phyloP scores from a whole-genome alignment of 345 rosid species.

The Kernera saxatilis region DNA sequence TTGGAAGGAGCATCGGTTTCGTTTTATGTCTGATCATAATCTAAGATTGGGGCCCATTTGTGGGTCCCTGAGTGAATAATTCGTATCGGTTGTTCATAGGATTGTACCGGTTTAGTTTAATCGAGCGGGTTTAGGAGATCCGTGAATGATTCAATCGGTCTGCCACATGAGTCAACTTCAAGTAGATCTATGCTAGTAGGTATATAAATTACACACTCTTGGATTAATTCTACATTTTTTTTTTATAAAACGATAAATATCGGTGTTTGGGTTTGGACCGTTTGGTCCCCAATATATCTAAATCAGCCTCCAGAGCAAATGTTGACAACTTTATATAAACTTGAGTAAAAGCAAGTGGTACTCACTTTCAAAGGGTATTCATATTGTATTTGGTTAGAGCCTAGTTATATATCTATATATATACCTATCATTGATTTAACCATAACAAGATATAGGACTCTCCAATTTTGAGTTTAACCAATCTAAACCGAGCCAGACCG shows the following conservation, averaged over 20 bases:
- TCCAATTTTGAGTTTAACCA: neutral
- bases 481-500: neutral
- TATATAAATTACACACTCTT: neutral
- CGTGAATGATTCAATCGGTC: slow-evolving; percentile 27
- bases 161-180: slow-evolving; percentile 26
- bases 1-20: slow-evolving; percentile 18
- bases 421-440: too few relatives aligned
- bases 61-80: slow-evolving; percentile 12
- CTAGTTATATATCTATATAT: neutral
- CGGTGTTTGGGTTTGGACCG: neutral
- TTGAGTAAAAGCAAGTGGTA: neutral
- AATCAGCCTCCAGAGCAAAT: slow-evolving; percentile 9
- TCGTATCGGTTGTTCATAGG: slow-evolving; percentile 20
- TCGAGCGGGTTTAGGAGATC: slow-evolving; percentile 12
- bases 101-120: slow-evolving; percentile 18
- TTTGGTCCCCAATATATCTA: slow-evolving; percentile 4
- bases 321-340: slow-evolving; percentile 2
- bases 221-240: neutral
- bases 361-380: neutral
- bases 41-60: neutral
- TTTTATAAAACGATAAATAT: neutral
- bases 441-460: neutral
- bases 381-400: neutral
- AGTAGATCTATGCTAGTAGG: neutral
- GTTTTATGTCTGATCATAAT: slow-evolving; percentile 20